phyloP scores from a whole-genome alignment of 2,329 filamentous ascomycete genomes.

The Arthroderma uncinatum region DNA sequence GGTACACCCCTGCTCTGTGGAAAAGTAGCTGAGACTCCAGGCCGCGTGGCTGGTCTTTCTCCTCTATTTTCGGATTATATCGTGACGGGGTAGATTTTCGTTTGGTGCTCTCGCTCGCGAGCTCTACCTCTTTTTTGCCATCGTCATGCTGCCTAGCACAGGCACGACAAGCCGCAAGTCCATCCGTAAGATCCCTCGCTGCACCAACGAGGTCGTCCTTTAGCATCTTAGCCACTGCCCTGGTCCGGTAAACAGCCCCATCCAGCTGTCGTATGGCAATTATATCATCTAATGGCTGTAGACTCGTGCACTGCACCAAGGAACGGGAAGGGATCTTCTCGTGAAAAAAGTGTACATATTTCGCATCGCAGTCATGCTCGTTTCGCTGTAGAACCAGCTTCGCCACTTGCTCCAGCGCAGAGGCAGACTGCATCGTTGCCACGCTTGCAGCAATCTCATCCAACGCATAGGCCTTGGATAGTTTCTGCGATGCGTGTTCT shows the following conservation, averaged over 20 bases:
- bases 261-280: slow-evolving; percentile 54
- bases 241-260: slow-evolving; percentile 57
- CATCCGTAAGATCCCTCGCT: slow-evolving; percentile 57
- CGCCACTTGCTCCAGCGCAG: slow-evolving; percentile 65
- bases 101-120: slow-evolving; percentile 34
- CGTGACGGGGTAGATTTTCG: slow-evolving; percentile 28
- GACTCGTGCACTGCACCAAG: slow-evolving; percentile 59
- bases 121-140: slow-evolving; percentile 42
- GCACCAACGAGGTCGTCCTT: slow-evolving; percentile 63
- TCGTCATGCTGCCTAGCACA: slow-evolving; percentile 43
- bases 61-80: slow-evolving; percentile 43
- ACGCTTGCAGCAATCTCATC: slow-evolving; percentile 78
- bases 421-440: slow-evolving; percentile 70
- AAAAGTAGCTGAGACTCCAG: slow-evolving; percentile 65
- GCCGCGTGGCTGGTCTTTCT: slow-evolving; percentile 61
- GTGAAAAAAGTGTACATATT: slow-evolving; percentile 87
- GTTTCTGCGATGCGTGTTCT: slow-evolving; percentile 66
- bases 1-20: slow-evolving; percentile 60
- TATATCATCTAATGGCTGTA: slow-evolving; percentile 56
- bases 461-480: slow-evolving; percentile 64
- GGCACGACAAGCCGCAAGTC: slow-evolving; percentile 46
- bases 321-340: slow-evolving; percentile 73
- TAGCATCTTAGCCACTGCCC: slow-evolving; percentile 63
- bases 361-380: slow-evolving; percentile 58
- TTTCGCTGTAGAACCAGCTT: slow-evolving; percentile 60